phyloP scores from a whole-genome alignment of 2,329 filamentous ascomycete species.

The Aspergillus amoenus region DNA sequence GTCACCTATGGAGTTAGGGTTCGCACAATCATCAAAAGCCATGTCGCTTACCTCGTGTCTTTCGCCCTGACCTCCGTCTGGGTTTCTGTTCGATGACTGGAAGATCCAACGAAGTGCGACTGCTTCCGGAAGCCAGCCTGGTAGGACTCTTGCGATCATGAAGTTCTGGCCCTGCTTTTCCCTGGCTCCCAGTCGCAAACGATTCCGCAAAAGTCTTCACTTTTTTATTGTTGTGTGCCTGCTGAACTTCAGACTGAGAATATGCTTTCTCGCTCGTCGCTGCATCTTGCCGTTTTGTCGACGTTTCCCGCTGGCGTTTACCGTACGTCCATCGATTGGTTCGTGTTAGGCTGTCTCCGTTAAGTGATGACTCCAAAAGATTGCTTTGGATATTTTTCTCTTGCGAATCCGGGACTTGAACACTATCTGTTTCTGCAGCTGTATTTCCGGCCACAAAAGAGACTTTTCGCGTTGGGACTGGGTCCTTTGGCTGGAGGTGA shows the following conservation, averaged over 20 bases:
- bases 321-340: conserved; percentile 22
- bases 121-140: conserved; percentile 29
- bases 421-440: background rate
- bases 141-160: conserved; percentile 30
- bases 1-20: conserved; percentile 26
- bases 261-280: background rate
- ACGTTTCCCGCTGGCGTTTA: conserved; percentile 11
- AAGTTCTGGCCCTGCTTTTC: conserved; percentile 20
- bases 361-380: background rate
- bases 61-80: conserved; percentile 21
- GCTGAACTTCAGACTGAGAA: background rate
- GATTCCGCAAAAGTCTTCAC: conserved; percentile 10
- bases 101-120: conserved; percentile 16
- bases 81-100: conserved; percentile 13
- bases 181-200: conserved; percentile 11
- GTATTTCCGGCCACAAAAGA: conserved; percentile 20
- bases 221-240: conserved; percentile 15
- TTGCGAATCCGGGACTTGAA: conserved; percentile 5
- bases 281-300: background rate
- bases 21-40: background rate
- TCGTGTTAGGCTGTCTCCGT: conserved; percentile 4
- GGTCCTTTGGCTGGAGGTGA: background rate
- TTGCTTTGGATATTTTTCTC: background rate
- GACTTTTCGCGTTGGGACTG: conserved; percentile 24
- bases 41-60: conserved; percentile 27